These are phyloP conservation scores for Talaromyces borbonicus DNA, from an alignment of 495 filamentous ascomycete species.

Conservation along the genomic window DNA sequence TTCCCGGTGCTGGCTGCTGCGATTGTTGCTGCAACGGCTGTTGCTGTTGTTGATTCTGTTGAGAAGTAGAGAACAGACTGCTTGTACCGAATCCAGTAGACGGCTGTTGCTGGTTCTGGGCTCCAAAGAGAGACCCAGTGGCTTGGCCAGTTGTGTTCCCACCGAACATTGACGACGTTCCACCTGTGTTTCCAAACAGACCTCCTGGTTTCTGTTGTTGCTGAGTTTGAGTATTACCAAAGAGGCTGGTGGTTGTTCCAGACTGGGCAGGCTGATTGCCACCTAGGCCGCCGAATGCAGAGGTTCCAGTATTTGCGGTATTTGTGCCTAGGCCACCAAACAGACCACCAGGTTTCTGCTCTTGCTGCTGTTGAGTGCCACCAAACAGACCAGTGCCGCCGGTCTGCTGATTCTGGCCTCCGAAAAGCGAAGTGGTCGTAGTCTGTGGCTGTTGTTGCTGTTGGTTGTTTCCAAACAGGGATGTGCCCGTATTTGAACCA, in stretches of 20 bases:
- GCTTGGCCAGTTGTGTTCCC: constrained; percentile 23
- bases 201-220: constrained; percentile 16
- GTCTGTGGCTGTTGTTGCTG: constrained; percentile 36
- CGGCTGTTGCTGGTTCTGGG: constrained; percentile 52
- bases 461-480: constrained; percentile 32
- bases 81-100: constrained; percentile 35
- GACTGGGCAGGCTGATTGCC: constrained; percentile 20
- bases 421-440: constrained; percentile 29
- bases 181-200: constrained; percentile 18
- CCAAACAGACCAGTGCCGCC: constrained; percentile 28
- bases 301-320: constrained; percentile 13
- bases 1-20: constrained; percentile 43
- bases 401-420: constrained; percentile 14
- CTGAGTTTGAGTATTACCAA: constrained; percentile 26
- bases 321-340: constrained; percentile 38
- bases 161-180: constrained; percentile 39
- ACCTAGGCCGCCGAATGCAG: constrained; percentile 16
- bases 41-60: constrained; percentile 34
- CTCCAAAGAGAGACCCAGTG: constrained; percentile 50
- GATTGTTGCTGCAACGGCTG: constrained; percentile 36
- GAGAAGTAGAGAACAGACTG: constrained; percentile 57
- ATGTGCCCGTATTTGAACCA: constrained; percentile 17
- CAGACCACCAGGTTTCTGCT: constrained; percentile 46
- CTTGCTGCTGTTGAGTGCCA: constrained; percentile 32
- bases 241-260: constrained; percentile 27